Base-by-base conservation (phyloP, 2,329 filamentous ascomycete species). In the Sclerotinia sclerotiorum region DNA sequence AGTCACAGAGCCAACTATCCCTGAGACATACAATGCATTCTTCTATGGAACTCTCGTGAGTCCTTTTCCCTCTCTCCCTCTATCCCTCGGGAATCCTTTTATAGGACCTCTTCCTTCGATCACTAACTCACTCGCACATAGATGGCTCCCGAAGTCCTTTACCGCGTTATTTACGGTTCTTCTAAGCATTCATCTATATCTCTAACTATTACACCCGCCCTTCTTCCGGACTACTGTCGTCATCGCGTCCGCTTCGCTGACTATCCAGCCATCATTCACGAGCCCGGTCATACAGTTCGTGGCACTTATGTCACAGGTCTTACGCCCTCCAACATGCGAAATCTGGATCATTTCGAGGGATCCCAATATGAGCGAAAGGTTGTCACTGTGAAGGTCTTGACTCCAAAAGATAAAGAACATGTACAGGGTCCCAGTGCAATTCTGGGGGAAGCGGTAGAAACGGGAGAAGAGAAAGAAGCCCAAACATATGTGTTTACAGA, bases 141-240 rank as follows among this genome's bases (percentile, higher is more conserved):
- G 76, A 97, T 97, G 93, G 91, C 90, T n/a, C 88, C 90, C 0
- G 87, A 90, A 76, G 89, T 98, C 75, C 92, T 98, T 74, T 90
- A 91, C 80, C 90, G 90, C 46, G 93, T 97, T 55, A 92, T 92
- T 79, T 92, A 76, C 76, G n/a, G 82, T 84, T 71, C 76, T 7
- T 56, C 49, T 83, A 84, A 76, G 81, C 80, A 69, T 67, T 29
- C 67, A 78, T 78, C 68, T 27, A 29, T 66, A 11, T 48, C 86
- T 58, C 81, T 94, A 39, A 87, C 87, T 71, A 85, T 93, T 77
- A 84, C 83, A 0, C 91, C 93, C 0, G 94, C 94, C 19, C 81
- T 96, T n/a, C 84, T 98, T 0, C 85, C 88, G 70, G 82, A 85
- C 56, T 90, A 90, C 80, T 88, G 87, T 65, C 91, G 94, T 42